Evolutionary conservation across 2,329 filamentous ascomycete genomes (phyloP), one percentile per base, ranked within the genome.

Genomic region (Remersonia thermophila): DNA sequence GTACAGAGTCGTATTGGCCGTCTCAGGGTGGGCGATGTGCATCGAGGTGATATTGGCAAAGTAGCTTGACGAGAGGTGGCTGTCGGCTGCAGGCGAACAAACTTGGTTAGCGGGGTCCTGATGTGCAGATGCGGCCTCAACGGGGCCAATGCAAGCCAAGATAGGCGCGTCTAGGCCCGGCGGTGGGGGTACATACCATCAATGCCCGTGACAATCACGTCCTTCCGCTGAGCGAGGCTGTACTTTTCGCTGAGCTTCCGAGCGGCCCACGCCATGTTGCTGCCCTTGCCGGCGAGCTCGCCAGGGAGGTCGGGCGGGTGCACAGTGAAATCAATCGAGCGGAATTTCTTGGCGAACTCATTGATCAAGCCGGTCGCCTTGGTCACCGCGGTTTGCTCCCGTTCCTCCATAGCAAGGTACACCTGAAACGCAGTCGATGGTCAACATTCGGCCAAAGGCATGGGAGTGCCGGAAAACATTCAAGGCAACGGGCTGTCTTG

Each of bases 261-360:
- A 8, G 77, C 79, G 13, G 77, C 77, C 75, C 78, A 84, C 35
- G 72, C 71, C 41, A 80, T 67, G 54, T 84, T 84, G 60, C 79
- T 83, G 44, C 80, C 80, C 52, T 84, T 84, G 39, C 80, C 80
- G 36, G 78, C 75, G 33, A 78, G 71, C 52, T 84, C 80, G 10
- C 75, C 73, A 3, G 71, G 68, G 35, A 83, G 71, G 37, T 73
- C 73, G 15, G 65, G 58, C 1, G 80, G 79, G 49, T 84, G 80
- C 10, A 81, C 56, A 3, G 77, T 82, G 51, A 72, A 77, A 48
- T 74, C 71, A 47, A 84, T 77, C 40, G 67, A 69, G 29, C 73
- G 71, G 52, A 84, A 83, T 39, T 68, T 73, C 49, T 72, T 72
- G 44, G 67, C 58, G 47, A 80, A 83, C 40, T 71, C 68, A 32